Evolutionary conservation across 345 rosid species (phyloP), one percentile per base, ranked within the genome.

Genomic region (Anastatica hierochuntica): DNA sequence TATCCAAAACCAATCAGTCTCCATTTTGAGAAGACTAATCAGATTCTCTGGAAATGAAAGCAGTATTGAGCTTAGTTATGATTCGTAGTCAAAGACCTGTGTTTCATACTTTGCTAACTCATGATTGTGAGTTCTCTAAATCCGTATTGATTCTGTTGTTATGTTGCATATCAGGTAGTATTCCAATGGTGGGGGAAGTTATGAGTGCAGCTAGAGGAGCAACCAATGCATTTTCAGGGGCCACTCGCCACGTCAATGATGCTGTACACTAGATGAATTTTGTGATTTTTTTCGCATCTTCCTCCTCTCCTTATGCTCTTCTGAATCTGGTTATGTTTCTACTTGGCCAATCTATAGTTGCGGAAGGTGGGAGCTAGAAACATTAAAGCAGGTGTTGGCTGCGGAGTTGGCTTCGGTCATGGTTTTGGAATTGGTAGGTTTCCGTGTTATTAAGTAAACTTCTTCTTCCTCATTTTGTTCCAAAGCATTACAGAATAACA

Each of bases 141-240:
- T 14, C 30, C 7, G 9, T 53, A 16, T 58, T 15, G 47, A 37
- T 37, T 9, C 56, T 41, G 42, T 50, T 53, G 14, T 46, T 37
- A 1, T 17, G 16, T 51, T 33, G 11, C 23, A 14, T 36, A 53
- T 58, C 59, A 88, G 99, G 77, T 67, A 82, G 83, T 42, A 39
- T 92, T 35, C 99, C 99, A 45, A 74, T 88, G 78, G 76, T 83
- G 49, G 76, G 76, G 8, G 81, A 88, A 79, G 75, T 92, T 38
- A 76, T 85, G 90, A 77, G 77, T 75, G 94, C 95, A n/a, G 73
- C 95, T 10, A 78, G 97, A 75, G 99, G 97, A 39, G 95, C 99
- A 49, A 85, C 94, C 24, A 73, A 72, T 80, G 94, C 81, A 2
- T 80, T 92, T 62, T 83, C 95, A 8, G 97, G 95, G 26, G 86